Percentiles rank a stretch among this genome's conserved stretches.
phyloP scores from a whole-genome alignment of 345 rosid genomes.

The Populus simonii region DNA sequence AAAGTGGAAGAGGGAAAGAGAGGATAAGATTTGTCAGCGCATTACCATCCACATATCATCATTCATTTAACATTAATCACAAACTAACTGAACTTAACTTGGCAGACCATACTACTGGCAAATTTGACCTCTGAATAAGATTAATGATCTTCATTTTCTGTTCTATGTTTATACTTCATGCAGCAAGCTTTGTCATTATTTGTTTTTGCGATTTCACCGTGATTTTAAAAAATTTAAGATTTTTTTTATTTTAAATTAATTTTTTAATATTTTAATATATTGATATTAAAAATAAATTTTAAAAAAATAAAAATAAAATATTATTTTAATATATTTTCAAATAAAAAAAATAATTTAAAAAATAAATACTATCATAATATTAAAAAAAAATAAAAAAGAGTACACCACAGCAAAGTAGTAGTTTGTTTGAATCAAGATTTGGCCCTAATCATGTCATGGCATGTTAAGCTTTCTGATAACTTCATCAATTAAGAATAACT shows the following conservation, averaged over 20 bases:
- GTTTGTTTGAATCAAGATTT: not conserved
- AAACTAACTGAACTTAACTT: not conserved
- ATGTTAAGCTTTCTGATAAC: not conserved
- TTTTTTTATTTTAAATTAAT: too few species aligned
- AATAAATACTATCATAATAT: too few species aligned
- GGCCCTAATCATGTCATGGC: not conserved
- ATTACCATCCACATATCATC: constrained; percentile 34
- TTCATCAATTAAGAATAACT: too few species aligned
- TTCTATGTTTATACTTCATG: not conserved
- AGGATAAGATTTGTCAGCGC: constrained; percentile 17
- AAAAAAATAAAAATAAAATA: too few species aligned
- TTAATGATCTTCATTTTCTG: not conserved
- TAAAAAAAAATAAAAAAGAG: fast-evolving
- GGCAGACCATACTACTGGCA: not conserved
- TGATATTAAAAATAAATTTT: too few species aligned
- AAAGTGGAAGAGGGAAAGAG: not conserved
- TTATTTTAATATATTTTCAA: too few species aligned
- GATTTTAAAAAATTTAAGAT: too few species aligned
- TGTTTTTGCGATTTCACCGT: too few species aligned
- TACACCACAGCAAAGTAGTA: not conserved
- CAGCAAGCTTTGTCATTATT: not conserved
- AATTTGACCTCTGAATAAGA: not conserved
- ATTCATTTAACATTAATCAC: not conserved
- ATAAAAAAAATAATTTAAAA: too few species aligned
- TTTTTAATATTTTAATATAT: too few species aligned